phyloP scores from a whole-genome alignment of 2,329 filamentous ascomycete species.

The Microdochium paspali region DNA sequence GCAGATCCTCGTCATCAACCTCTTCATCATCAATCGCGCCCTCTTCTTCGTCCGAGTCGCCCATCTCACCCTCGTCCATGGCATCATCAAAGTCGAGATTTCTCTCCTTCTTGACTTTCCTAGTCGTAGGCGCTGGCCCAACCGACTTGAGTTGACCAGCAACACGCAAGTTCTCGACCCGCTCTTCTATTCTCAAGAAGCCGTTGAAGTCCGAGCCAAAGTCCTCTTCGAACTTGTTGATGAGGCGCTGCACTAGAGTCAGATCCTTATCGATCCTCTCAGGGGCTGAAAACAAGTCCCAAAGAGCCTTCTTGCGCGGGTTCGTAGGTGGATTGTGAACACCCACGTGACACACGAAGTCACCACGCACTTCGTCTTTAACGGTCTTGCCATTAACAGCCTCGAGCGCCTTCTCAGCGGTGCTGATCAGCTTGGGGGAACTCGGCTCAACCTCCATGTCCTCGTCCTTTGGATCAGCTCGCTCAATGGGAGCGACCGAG shows the following conservation, averaged over 20 bases:
- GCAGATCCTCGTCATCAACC: slow-evolving; percentile 77
- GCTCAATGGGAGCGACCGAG: slow-evolving; percentile 53
- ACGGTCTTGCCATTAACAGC: slow-evolving; percentile 98
- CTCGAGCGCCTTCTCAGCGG: slow-evolving; percentile 79
- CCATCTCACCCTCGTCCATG: slow-evolving; percentile 54
- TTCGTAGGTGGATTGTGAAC: slow-evolving; percentile 83
- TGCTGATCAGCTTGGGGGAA: slow-evolving; percentile 38
- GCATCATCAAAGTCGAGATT: slow-evolving; percentile 51
- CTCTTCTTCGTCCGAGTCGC: slow-evolving; percentile 69
- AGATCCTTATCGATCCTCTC: slow-evolving; percentile 91
- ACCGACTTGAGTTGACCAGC: slow-evolving; percentile 69
- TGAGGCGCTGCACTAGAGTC: slow-evolving; percentile 69
- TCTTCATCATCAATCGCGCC: slow-evolving; percentile 66
- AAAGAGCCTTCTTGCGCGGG: slow-evolving; percentile 87
- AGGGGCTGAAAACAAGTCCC: slow-evolving; percentile 92
- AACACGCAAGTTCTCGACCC: slow-evolving; percentile 70
- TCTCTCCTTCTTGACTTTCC: slow-evolving; percentile 52
- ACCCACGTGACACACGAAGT: slow-evolving; percentile 95
- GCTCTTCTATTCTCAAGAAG: slow-evolving; percentile 71
- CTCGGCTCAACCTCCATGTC: slow-evolving; percentile 47
- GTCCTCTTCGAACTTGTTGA: slow-evolving; percentile 77
- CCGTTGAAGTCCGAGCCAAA: slow-evolving; percentile 71
- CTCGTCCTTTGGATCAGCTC: slow-evolving; percentile 65
- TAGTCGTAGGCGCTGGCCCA: slow-evolving; percentile 36
- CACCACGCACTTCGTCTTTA: slow-evolving; percentile 83